Base-by-base conservation (phyloP, 169 alveolate genomes). In the Plasmodium gallinaceum region DNA sequence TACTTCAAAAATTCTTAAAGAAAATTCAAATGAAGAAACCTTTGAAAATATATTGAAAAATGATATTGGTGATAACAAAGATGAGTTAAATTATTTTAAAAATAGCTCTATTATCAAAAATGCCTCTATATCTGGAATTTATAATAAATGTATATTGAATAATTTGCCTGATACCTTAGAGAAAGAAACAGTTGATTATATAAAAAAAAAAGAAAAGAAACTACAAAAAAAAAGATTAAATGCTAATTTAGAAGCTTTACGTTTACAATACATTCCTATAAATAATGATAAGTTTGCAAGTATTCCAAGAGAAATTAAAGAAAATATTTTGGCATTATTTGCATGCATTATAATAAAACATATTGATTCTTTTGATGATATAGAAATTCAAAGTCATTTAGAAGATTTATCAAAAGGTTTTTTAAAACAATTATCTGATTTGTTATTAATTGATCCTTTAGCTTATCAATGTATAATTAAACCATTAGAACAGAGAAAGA, bases 261-360 rank as follows among this genome's bases (percentile, higher is more conserved):
- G 90, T 24, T 80, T 80, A 61, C 90, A 80, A 48, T 80, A 80
- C 61, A 80, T 80, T 66, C 90, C 90, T 24, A 80, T 80, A 39
- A 80, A 68, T 51, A 80, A 80, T 80, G 83, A 80, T 20, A 80
- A 80, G 32, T 80, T 80, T 80, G 51, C 24, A 39, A 68, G 20
- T 51, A 68, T 80, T 6, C 90, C 90, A 42, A 80, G 57, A 52
- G 83, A 46, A 52, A 68, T 80, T 52, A 68, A 69, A 32, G 90
- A 80, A 80, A 80, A 80, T 32, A 80, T 80, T 51, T 68, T 80
- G 42, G 90, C 90, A 14, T 72, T 80, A 52, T 80, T 80, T 60
- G 90, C 85, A 54, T 80, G 90, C 26, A 80, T 80, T 61, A 68
- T 80, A 51, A 80, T 80, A 16, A 80, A 80, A 39, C 90, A 80